Evolutionary conservation across 768 basidiomycete species (phyloP), one percentile per base, ranked within the genome.

Genomic region (Mycena alexandri): DNA sequence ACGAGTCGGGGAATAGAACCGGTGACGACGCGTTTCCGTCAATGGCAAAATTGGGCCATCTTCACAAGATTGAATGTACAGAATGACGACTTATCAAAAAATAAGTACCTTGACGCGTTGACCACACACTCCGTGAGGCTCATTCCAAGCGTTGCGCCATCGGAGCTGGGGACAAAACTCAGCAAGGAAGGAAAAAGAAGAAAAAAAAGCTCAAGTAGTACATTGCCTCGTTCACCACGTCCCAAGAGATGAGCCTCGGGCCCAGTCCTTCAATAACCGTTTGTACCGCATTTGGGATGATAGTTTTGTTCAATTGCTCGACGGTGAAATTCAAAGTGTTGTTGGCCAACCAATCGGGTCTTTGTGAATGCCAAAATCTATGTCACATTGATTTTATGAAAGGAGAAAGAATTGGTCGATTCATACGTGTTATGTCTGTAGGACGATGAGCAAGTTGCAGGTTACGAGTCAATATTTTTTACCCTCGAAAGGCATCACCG

Each of bases 1-100:
- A 71, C 12, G 56, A 54, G 50, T 71, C 69, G 6, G 61, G 21
- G 58, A 71, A 71, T 5, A 71, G 44, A 12, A 71, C 57, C 1
- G 69, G 65, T 6, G 69, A 71, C 16, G 69, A 71, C 13, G 69
- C 42, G 36, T 71, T 63, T 21, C 69, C 69, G 58, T 71, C 69
- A 33, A 71, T 51, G 24, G 69, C 69, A 34, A 71, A 71, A 17
- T 63, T 71, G 25, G 69, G 69, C 69, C 69, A 71, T 47, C 69
- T 70, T 11, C 10, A 36, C 14, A 12, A 33, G n/a, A n/a, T 19
- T 59, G 43, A 64, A 52, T 38, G 33, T 17, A 5, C 6, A 22
- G 2, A 22, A 2, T n/a, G 17, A 19, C 17, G 16, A n/a, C 16
- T n/a, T 12, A 47, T 19, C 22, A 24, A 8, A 38, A 38, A 6